phyloP scores from a whole-genome alignment of 75 land plant species.

The Gnetum montanum region DNA sequence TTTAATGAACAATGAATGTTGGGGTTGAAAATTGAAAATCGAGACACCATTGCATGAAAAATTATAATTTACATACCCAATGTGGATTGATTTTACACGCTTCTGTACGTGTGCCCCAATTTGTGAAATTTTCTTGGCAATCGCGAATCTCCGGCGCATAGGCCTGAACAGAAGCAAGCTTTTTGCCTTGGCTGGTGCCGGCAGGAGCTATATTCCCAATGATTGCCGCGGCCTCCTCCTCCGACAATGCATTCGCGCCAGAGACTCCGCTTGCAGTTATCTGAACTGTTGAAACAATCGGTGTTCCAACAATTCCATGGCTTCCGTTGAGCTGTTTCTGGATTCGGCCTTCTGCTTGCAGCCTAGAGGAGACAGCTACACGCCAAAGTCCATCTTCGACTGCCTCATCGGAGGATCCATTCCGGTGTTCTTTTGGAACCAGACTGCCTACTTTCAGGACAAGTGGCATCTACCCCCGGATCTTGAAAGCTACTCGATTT shows the following conservation, averaged over 20 bases:
- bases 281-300: conserved; percentile 37
- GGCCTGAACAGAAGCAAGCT: conserved; percentile 21
- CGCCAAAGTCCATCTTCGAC: conserved; percentile 68
- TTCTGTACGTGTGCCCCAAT: too few relatives aligned
- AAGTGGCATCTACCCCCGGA: conserved; percentile 49
- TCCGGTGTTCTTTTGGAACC: conserved; percentile 75
- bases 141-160: too few relatives aligned
- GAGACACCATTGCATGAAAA: too few relatives aligned
- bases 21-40: too few relatives aligned
- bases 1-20: too few relatives aligned
- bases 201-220: conserved; percentile 20
- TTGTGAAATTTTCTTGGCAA: too few relatives aligned
- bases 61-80: too few relatives aligned
- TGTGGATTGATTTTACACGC: too few relatives aligned
- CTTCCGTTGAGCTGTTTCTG: conserved; percentile 41
- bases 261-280: conserved; percentile 22
- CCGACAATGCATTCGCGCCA: conserved; percentile 21
- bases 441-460: conserved; percentile 58
- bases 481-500: conserved; percentile 50
- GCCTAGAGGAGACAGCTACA: conserved; percentile 76
- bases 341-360: conserved; percentile 67
- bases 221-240: conserved; percentile 45
- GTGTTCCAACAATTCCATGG: conserved; percentile 25
- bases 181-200: conserved; percentile 61
- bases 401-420: conserved; percentile 72